Evolutionary conservation across 2,329 filamentous ascomycete species (phyloP), one percentile per base, ranked within the genome.

Genomic region (Penicillium sp.): DNA sequence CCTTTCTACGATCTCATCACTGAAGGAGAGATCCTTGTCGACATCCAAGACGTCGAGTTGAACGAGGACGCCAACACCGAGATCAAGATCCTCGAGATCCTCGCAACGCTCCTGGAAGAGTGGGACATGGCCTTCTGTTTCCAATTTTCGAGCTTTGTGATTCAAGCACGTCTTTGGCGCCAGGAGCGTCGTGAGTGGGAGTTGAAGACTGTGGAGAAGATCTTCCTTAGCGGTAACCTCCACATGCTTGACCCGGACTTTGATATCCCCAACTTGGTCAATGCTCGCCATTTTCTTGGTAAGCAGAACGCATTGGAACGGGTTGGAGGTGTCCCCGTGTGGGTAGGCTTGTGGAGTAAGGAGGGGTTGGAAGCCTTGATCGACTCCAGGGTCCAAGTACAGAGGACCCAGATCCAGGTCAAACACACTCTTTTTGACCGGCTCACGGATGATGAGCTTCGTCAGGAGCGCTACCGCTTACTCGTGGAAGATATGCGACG

Each of bases 1-100:
- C 40, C 53, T 13, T 55, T 16, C 40, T 55, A 37, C 38, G 40
- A 55, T 8, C 26, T 55, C n/a, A 13, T 42, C 28, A 42, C 42
- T 1, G 42, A 55, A 33, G 8, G 10, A 33, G 42, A 48, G 11
- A 16, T 16, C n/a, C 2, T 35, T 4, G 8, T 55, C 19, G 8
- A 33, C 13, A 22, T 30, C 2, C 14, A 22, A 4, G 22, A 55
- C 16, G 53, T 55, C 16, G 28, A 48, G 13, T 10, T 55, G n/a
- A 45, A 16, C 43, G 19, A n/a, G 3, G 28, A 33, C 16, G 37
- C 28, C n/a, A 14, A 19, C 14, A 22, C 35, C 19, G n/a, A 55
- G 10, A 1, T 26, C 11, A 26, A 45, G 13, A 42, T 28, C 48
- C 43, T 55, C 6, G 26, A 25, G 28, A 35, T 55, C 30, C 4